Conservation (phyloP, 1,284 basidiomycete species). For the Earliella scabrosa region DNA sequence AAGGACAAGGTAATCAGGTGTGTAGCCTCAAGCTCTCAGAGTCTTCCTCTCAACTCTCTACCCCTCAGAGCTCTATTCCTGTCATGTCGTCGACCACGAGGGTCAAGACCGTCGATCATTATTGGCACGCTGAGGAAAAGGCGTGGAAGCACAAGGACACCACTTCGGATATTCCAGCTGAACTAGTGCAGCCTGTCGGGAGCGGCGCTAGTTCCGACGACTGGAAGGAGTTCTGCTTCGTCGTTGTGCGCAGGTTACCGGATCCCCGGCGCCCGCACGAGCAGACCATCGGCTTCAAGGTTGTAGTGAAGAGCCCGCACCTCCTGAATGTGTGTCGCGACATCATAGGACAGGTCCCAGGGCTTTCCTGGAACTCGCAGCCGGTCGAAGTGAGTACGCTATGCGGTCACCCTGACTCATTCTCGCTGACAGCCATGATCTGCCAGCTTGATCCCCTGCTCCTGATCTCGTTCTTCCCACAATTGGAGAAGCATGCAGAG, state of each 20-base stretch:
- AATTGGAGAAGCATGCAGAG: constrained; percentile 49
- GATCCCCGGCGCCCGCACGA: constrained; percentile 12
- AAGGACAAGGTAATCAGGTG: no score
- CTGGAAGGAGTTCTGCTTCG: constrained; percentile 59
- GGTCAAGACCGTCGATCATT: constrained; percentile 59
- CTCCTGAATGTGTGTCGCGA: constrained; percentile 56
- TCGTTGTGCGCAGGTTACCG: constrained; percentile 54
- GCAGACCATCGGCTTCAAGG: constrained; percentile 46
- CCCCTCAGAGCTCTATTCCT: not conserved
- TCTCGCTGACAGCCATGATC: not conserved
- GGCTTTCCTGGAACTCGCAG: constrained; percentile 59
- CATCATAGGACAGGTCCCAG: constrained; percentile 53
- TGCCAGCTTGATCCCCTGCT: constrained; percentile 54
- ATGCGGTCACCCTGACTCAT: not conserved
- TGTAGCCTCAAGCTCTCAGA: no score
- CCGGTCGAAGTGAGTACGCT: constrained; percentile 49
- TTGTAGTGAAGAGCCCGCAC: constrained; percentile 57
- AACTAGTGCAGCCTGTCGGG: constrained; percentile 37
- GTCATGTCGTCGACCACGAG: constrained; percentile 46
- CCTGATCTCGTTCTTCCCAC: constrained; percentile 51
- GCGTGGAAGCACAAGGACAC: constrained; percentile 60
- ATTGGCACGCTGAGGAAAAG: constrained; percentile 55
- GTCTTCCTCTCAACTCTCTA: not conserved
- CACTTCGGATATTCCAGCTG: constrained; percentile 50
- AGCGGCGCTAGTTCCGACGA: constrained; percentile 40